Evolutionary conservation across 352 stramenopile genomes (phyloP).

Genomic region (Hyaloperonospora arabidopsidis): DNA sequence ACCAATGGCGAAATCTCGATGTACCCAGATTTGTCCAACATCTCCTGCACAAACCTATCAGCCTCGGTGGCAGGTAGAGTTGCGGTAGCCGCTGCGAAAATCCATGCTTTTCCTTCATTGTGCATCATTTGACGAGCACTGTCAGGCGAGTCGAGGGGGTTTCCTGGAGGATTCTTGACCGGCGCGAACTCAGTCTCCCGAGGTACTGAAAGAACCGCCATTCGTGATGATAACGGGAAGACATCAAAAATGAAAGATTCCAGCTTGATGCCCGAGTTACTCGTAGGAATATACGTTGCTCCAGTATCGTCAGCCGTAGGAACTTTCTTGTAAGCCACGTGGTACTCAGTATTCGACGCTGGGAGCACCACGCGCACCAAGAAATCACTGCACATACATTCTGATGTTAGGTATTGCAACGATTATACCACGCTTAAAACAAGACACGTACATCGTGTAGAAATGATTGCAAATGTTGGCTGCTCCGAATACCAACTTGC

Average conservation of each 20-base stretch:
- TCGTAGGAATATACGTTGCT: conserved; percentile 62
- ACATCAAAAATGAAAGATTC: conserved; percentile 99
- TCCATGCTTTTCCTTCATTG: conserved; percentile 58
- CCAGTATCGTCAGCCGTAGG: conserved; percentile 81
- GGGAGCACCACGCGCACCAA: conserved; percentile 85
- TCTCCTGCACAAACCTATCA: conserved; percentile 27
- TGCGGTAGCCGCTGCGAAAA: conserved; percentile 35
- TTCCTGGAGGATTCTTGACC: conserved; percentile 87
- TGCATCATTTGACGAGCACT: conserved; percentile 71
- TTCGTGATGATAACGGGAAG: conserved; percentile 88
- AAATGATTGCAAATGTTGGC: conserved; percentile 99
- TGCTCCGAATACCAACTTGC: conserved; percentile 87
- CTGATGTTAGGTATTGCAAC: background rate
- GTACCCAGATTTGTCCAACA: conserved; percentile 24
- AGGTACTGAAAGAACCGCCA: conserved; percentile 90
- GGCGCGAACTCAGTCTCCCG: conserved; percentile 90
- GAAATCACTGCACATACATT: conserved; percentile 39
- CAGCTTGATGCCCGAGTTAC: conserved; percentile 94
- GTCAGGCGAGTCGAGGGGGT: conserved; percentile 74
- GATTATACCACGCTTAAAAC: too few species aligned
- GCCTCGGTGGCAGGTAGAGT: conserved; percentile 22
- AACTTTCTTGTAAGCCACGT: conserved; percentile 97
- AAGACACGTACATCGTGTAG: conserved; percentile 81
- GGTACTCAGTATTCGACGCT: conserved; percentile 80
- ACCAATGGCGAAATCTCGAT: conserved; percentile 84